These are phyloP conservation scores for Fusarium solani-melongenae DNA, from an alignment of 2,329 filamentous ascomycete species.

Conservation along the genomic window DNA sequence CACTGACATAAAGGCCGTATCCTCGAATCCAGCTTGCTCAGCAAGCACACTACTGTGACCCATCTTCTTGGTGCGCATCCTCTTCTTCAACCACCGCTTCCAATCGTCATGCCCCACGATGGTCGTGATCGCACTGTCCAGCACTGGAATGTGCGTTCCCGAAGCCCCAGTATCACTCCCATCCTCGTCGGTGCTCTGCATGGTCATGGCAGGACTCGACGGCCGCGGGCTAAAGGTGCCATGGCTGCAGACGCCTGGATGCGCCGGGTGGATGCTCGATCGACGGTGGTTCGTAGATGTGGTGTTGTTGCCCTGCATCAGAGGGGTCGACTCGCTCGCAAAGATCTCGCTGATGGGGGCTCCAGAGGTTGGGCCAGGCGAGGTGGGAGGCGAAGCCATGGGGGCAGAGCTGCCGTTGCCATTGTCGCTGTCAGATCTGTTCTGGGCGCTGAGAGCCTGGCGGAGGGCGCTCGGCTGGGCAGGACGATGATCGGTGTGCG, in stretches of 20 bases:
- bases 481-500: slow-evolving; percentile 52
- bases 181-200: slow-evolving; percentile 45
- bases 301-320: slow-evolving; percentile 52
- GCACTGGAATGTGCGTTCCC: slow-evolving; percentile 48
- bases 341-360: slow-evolving; percentile 25
- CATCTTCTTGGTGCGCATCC: slow-evolving; percentile 72
- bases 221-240: slow-evolving; percentile 81
- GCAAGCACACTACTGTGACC: slow-evolving; percentile 79
- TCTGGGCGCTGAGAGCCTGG: slow-evolving; percentile 54
- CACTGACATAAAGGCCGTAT: slow-evolving; percentile 78
- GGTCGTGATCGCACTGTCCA: slow-evolving; percentile 54
- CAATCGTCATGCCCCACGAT: slow-evolving; percentile 57
- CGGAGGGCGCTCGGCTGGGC: slow-evolving; percentile 59
- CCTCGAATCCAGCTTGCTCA: slow-evolving; percentile 77
- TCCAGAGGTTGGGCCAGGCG: slow-evolving; percentile 39
- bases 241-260: slow-evolving; percentile 71
- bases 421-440: slow-evolving; percentile 29
- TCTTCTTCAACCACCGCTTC: slow-evolving; percentile 61
- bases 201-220: slow-evolving; percentile 56
- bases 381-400: slow-evolving; percentile 34
- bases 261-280: slow-evolving; percentile 46
- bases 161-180: slow-evolving; percentile 48
- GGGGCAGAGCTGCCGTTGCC: slow-evolving; percentile 25
- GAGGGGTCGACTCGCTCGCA: slow-evolving; percentile 62
- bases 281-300: slow-evolving; percentile 24